Percentiles rank a stretch among this genome's conserved stretches.
These are phyloP conservation scores for Sphagnum contortum DNA, from an alignment of 225 moss, liverwort and hornwort genomes.

Conservation along the genomic window DNA sequence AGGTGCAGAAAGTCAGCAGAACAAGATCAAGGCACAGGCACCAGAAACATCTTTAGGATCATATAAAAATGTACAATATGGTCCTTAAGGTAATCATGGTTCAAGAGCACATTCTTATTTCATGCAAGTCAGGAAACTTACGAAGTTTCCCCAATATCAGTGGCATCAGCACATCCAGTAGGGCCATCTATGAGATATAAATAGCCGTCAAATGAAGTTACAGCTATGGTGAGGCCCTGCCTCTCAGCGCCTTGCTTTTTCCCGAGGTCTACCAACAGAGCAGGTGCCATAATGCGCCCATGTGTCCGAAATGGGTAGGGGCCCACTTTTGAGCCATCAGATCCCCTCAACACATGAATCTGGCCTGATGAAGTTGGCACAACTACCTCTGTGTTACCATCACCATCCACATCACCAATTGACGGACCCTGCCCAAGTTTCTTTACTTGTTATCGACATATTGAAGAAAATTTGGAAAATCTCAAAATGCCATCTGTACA, in stretches of 20 bases:
- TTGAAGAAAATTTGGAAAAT: background rate
- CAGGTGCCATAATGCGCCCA: conserved; percentile 95
- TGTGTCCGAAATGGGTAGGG: conserved; percentile 90
- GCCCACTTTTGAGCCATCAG: conserved; percentile 52
- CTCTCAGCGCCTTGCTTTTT: conserved; percentile 31
- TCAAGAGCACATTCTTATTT: background rate
- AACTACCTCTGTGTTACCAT: conserved; percentile 86
- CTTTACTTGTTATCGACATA: background rate
- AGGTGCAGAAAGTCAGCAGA: too few species aligned
- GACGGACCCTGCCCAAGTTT: conserved; percentile 62
- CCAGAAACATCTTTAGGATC: background rate
- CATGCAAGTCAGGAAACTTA: conserved; percentile 20
- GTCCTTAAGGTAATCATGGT: background rate
- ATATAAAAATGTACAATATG: background rate
- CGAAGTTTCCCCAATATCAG: conserved; percentile 95
- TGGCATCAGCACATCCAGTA: conserved; percentile 93
- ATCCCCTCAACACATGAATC: conserved; percentile 77
- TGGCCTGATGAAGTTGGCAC: conserved; percentile 91
- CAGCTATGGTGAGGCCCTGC: conserved; percentile 78
- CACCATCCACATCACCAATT: conserved; percentile 90
- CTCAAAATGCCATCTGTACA: too few species aligned
- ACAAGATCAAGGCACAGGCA: too few species aligned
- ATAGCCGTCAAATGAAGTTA: conserved; percentile 98
- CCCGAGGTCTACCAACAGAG: conserved; percentile 80
- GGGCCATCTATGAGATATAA: conserved; percentile 93